These are phyloP conservation scores for Cornus florida DNA, from an alignment of 148 eudicot species.

Conservation along the genomic window DNA sequence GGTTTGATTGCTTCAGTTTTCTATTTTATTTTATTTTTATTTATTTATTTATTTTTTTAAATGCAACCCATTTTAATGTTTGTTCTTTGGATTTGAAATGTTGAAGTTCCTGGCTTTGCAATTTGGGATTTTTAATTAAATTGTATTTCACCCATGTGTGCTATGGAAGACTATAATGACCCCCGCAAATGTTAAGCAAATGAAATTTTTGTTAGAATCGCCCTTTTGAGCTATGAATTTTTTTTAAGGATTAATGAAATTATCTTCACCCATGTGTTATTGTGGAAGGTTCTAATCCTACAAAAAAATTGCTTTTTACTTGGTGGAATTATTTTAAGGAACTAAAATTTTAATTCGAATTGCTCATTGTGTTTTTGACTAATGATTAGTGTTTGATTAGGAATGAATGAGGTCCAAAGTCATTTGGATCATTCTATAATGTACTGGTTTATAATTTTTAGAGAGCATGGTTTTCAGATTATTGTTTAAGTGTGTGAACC, in stretches of 20 bases:
- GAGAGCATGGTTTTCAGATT: background rate
- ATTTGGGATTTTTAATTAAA: background rate
- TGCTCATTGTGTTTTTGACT: background rate
- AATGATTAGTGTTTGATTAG: background rate
- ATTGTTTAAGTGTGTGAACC: background rate
- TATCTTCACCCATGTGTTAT: no score
- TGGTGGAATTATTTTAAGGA: background rate
- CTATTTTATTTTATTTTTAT: background rate
- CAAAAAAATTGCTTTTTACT: no score
- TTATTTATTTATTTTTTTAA: background rate
- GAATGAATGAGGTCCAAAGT: background rate
- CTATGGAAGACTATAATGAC: background rate
- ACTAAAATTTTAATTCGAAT: no score
- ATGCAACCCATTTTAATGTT: background rate
- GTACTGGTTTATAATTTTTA: background rate
- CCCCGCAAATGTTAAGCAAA: background rate
- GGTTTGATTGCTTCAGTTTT: conserved; percentile 37
- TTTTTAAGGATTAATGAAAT: no score
- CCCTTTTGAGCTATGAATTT: no score
- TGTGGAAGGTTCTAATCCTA: no score
- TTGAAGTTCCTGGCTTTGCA: background rate
- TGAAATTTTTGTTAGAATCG: background rate
- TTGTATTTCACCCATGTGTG: background rate
- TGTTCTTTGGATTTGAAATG: background rate
- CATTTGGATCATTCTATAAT: background rate